phyloP scores from a whole-genome alignment of 1,284 basidiomycete species.

The Moesziomyces parantarcticus region DNA sequence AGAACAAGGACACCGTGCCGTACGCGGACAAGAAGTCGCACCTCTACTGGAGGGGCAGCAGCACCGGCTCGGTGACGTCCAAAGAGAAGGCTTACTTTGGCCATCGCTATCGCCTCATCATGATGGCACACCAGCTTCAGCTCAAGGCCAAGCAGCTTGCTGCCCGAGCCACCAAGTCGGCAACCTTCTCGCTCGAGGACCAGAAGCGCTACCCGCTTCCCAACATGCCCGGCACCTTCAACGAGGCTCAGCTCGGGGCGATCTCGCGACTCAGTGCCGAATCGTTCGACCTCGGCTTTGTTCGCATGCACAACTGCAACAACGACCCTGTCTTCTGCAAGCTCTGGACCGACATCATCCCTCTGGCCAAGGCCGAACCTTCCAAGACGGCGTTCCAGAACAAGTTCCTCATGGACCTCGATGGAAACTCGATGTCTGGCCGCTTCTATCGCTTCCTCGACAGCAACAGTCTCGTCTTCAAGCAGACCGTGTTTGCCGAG shows the following conservation, averaged over 20 bases:
- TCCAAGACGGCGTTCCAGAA: slow-evolving; percentile 15
- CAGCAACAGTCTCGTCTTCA: slow-evolving; percentile 43
- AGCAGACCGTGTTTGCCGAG: slow-evolving; percentile 35
- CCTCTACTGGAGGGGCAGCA: slow-evolving; percentile 37
- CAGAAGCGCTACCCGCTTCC: slow-evolving; percentile 5
- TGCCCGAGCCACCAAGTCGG: neutral
- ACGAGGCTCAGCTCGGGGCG: slow-evolving; percentile 5
- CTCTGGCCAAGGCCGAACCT: neutral
- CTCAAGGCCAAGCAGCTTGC: slow-evolving; percentile 11
- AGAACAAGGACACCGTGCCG: slow-evolving; percentile 9
- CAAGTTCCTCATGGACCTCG: slow-evolving; percentile 33
- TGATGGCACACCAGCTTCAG: slow-evolving; percentile 19
- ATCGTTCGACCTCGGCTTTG: slow-evolving; percentile 26
- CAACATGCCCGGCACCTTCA: slow-evolving; percentile 22
- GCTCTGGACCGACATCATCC: slow-evolving; percentile 16
- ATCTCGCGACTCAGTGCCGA: slow-evolving; percentile 13
- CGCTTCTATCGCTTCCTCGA: slow-evolving; percentile 40
- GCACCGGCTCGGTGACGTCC: slow-evolving; percentile 7
- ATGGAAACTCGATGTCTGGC: slow-evolving; percentile 38
- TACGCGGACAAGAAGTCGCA: slow-evolving; percentile 29
- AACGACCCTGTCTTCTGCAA: slow-evolving; percentile 10
- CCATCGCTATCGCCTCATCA: slow-evolving; percentile 28
- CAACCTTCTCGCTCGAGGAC: slow-evolving; percentile 3
- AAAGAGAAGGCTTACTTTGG: neutral
- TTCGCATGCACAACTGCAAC: slow-evolving; percentile 11